Base-by-base conservation (phyloP, 257 asterid species). In the Dorcoceras hygrometricum region DNA sequence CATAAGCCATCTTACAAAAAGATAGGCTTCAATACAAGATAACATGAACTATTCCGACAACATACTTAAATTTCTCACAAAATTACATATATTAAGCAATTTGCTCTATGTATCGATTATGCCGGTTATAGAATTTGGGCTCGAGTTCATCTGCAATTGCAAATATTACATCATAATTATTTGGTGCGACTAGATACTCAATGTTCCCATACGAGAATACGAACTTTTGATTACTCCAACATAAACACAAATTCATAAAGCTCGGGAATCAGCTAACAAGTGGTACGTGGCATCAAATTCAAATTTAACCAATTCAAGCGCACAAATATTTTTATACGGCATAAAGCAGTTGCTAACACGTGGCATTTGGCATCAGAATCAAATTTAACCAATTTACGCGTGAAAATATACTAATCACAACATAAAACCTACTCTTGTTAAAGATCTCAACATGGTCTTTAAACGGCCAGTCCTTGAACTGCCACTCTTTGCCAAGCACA, bases 401-500 rank as follows among this genome's bases (percentile, higher is more conserved):
- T 11, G 22, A 23, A 26, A 4, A 63, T 62, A 0, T 12, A 23
- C 63, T 20, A 65, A 23, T 31, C 72, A 23, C 57, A 2, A 3
- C 25, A 4, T 1, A 74, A 46, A 70, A 77, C 98, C 79, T 72
- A 94, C 99, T 78, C 87, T 81, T 94, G 74, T 89, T 94, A 62
- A 94, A 94, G 69, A 87, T 91, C 83, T 94, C 96, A 25, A 91
- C 91, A 63, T 94, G 99, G 69, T 91, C 91, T 87, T 94, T 94
- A 71, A 83, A 94, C 20, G 99, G 99, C 98, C 99, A 91, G 70
- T 91, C 98, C 59, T 94, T 94, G 72, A 91, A 94, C 84, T 94
- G 99, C 99, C 99, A 94, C 65, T 94, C 99, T 81, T 91, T 94
- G 65, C 99, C 99, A 65, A 94, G 86, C 77, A 94, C 99, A 65